Conservation (phyloP, 192 early-diverging fungal genomes). For the Haplosporangium gracile region DNA sequence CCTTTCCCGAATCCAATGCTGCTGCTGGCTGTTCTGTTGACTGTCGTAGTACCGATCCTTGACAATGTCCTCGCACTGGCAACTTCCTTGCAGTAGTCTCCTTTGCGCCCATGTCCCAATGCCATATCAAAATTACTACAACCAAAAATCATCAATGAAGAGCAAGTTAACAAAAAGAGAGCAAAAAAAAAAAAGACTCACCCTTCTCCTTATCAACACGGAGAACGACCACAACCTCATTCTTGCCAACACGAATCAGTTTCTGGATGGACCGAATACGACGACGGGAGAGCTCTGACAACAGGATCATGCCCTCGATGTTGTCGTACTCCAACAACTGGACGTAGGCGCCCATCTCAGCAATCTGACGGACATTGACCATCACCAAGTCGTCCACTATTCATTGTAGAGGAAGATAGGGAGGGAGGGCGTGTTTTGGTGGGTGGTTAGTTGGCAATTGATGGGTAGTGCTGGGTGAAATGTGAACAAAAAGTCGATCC, state of each 20-base stretch:
- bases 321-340: conserved; percentile 96
- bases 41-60: neutral
- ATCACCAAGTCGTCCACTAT: conserved; percentile 93
- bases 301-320: conserved; percentile 97
- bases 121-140: neutral
- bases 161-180: neutral
- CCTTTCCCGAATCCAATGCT: neutral
- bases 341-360: conserved; percentile 97
- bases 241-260: conserved; percentile 91
- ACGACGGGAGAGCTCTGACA: conserved; percentile 89
- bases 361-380: conserved; percentile 96
- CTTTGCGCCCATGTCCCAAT: neutral
- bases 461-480: neutral
- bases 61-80: neutral
- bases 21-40: neutral
- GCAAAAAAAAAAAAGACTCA: conserved; percentile 23
- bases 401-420: neutral
- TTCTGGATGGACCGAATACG: conserved; percentile 98
- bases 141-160: neutral
- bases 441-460: neutral
- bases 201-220: conserved; percentile 98
- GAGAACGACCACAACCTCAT: conserved; percentile 94
- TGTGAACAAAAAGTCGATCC: neutral
- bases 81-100: neutral
- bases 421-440: too few relatives aligned